These are phyloP conservation scores for Daldinia vernicosa DNA, from an alignment of 495 filamentous ascomycete genomes.

Conservation along the genomic window DNA sequence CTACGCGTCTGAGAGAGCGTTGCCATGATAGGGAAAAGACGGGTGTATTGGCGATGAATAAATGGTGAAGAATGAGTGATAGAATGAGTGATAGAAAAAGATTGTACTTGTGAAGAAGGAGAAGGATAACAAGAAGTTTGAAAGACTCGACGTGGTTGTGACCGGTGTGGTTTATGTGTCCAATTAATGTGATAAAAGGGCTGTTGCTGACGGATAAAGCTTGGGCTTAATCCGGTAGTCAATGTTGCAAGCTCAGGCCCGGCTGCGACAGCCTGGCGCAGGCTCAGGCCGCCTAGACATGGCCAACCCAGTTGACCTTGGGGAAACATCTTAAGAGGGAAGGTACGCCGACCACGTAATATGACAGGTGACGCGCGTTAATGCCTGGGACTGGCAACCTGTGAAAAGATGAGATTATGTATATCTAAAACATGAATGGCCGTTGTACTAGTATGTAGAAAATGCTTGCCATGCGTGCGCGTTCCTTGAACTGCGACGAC, in stretches of 20 bases:
- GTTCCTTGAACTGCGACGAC: slow-evolving; percentile 34
- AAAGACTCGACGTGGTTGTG: slow-evolving; percentile 44
- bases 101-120: slow-evolving; percentile 10
- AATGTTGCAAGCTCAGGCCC: slow-evolving; percentile 32
- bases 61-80: slow-evolving; percentile 15
- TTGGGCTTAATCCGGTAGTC: slow-evolving; percentile 10
- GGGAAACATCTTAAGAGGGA: slow-evolving; percentile 32
- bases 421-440: slow-evolving; percentile 13
- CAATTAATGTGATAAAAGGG: slow-evolving; percentile 40
- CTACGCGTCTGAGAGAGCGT: slow-evolving; percentile 52
- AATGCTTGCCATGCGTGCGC: slow-evolving; percentile 28
- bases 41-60: slow-evolving; percentile 25
- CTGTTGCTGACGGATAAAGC: slow-evolving; percentile 30
- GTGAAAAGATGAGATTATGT: neutral
- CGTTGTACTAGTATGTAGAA: slow-evolving; percentile 1
- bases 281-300: slow-evolving; percentile 43
- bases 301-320: slow-evolving; percentile 37
- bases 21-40: slow-evolving; percentile 41
- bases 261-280: slow-evolving; percentile 43
- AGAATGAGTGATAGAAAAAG: slow-evolving; percentile 19
- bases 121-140: slow-evolving; percentile 42
- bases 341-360: neutral
- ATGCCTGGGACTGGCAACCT: neutral
- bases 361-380: slow-evolving; percentile 8
- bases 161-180: slow-evolving; percentile 49